These are phyloP conservation scores for Ophiostoma ips DNA, from an alignment of 2,329 filamentous ascomycete species.

Conservation along the genomic window DNA sequence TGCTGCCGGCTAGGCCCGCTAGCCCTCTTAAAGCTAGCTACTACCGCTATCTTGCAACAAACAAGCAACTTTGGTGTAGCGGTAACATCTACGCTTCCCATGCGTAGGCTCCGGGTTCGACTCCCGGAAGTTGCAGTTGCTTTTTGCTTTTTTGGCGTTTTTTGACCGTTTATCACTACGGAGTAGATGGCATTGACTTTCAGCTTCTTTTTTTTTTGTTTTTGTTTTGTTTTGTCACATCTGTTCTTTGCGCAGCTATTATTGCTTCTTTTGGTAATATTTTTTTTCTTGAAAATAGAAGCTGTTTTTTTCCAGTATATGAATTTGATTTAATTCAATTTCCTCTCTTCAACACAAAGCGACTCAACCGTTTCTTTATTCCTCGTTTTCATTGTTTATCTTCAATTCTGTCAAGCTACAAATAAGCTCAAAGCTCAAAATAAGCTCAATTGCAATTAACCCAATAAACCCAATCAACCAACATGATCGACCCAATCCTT, in stretches of 20 bases:
- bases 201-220: not conserved
- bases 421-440: too few relatives aligned
- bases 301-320: not conserved
- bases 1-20: too few relatives aligned
- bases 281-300: not conserved
- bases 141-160: slow-evolving; percentile 2
- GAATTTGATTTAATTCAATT: too few relatives aligned
- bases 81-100: slow-evolving; percentile 20
- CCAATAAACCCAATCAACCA: too few relatives aligned
- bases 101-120: slow-evolving; percentile 19
- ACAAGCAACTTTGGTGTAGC: slow-evolving; percentile 17
- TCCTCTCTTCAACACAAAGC: too few relatives aligned
- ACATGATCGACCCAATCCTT: too few relatives aligned
- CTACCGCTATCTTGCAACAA: not conserved
- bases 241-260: too few relatives aligned
- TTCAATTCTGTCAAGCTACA: too few relatives aligned
- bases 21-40: not conserved
- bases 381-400: not conserved
- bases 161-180: not conserved
- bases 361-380: not conserved
- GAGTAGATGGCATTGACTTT: too few relatives aligned
- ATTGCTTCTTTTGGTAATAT: not conserved
- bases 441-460: too few relatives aligned
- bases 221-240: not conserved
- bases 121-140: slow-evolving; percentile 17